Evolutionary conservation across 176 grass and related monocot genomes (phyloP).

Genomic region (Typha latifolia): DNA sequence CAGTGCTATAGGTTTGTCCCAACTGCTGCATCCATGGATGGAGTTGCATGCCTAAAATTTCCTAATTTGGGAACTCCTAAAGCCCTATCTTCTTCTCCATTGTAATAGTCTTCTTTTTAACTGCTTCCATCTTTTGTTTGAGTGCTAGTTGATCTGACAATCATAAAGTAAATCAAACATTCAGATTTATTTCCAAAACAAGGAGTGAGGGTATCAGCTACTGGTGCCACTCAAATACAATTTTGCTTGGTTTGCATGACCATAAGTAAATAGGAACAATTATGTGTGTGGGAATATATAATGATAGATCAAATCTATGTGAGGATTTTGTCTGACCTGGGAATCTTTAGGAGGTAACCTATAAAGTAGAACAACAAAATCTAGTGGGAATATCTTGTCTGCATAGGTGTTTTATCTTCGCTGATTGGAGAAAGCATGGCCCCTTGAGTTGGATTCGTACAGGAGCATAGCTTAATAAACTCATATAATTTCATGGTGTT

Average conservation of each 20-base stretch:
- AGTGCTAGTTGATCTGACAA: background rate
- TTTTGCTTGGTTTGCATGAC: background rate
- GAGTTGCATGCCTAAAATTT: background rate
- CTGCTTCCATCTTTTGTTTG: background rate
- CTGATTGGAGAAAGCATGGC: too few species aligned
- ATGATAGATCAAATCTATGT: background rate
- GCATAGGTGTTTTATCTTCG: background rate
- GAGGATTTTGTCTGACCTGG: background rate
- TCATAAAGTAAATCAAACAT: slow-evolving; percentile 10
- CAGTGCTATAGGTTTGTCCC: background rate
- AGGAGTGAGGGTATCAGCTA: background rate
- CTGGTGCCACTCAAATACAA: background rate
- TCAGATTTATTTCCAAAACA: slow-evolving; percentile 3
- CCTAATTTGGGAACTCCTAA: background rate
- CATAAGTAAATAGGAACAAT: background rate
- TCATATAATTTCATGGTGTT: too few species aligned
- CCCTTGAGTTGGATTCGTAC: too few species aligned
- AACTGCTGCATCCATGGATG: background rate
- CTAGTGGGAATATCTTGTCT: background rate
- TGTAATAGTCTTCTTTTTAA: background rate
- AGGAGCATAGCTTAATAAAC: too few species aligned
- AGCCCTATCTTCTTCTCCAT: background rate
- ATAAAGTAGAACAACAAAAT: background rate
- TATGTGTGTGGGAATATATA: background rate
- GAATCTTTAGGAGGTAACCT: background rate